Evolutionary conservation across 306 rosid species (phyloP), one percentile per base, ranked within the genome.

Genomic region (Hylodesmum podocarpum): DNA sequence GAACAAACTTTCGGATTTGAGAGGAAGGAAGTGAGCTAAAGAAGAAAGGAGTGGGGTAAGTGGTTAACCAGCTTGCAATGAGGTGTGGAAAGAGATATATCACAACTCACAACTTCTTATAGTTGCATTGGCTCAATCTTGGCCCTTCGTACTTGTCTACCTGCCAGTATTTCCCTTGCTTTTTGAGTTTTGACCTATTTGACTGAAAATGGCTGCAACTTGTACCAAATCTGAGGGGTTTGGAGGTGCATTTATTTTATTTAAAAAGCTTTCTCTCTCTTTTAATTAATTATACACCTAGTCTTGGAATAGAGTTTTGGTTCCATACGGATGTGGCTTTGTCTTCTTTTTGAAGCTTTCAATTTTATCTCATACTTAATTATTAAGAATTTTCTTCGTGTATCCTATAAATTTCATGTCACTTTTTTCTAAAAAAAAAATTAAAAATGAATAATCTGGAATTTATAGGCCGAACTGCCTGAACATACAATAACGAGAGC

Each of bases 31-130:
- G 13, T 21, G 61, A 2, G 66, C 2, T 4, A 70, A 16, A 66
- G 4, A 49, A 53, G 80, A 14, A 18, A 22, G 6, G 50, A 15
- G 66, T 50, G 43, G 82, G 82, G 82, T 65, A 55, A 65, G 76
- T 25, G 7, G 28, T 77, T 24, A 71, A 72, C 82, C 85, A 82
- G 82, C 76, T 82, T 43, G 82, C 71, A 77, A 77, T 82, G 85
- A 77, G 79, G 77, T 82, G 85, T 77, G 68, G 82, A 82, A 82
- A 82, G 78, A 82, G 85, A 82, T 41, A 34, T 71, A 66, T 82
- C 82, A 77, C 65, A 22, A 64, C 4, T 63, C 46, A 6, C 15
- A 51, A 37, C 54, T 29, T 76, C 65, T 53, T 51, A 1, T 70
- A 18, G 46, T 68, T 69, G 21, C 72, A 77, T 82, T 47, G 72